Conservation (phyloP, 352 stramenopile species). For the Elongisporangium senticosum region DNA sequence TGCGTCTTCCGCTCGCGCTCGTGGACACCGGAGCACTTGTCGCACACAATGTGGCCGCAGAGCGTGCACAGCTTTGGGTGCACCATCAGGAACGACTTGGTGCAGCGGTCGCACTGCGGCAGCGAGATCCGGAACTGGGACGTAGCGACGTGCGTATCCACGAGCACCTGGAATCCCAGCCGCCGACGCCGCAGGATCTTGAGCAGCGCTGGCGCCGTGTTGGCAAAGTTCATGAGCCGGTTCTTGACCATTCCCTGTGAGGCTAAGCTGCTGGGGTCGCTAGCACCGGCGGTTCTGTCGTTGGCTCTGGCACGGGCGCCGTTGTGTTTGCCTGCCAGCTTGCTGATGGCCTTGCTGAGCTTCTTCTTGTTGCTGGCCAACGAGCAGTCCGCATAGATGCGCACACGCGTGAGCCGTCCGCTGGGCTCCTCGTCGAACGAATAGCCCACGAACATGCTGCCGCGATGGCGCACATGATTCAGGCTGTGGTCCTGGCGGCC, state of each 20-base stretch:
- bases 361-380: conserved; percentile 7
- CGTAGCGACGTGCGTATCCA: conserved; percentile 5
- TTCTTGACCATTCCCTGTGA: conserved; percentile 17
- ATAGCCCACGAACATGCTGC: conserved; percentile 26
- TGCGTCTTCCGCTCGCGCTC: conserved; percentile 19
- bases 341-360: conserved; percentile 11
- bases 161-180: conserved; percentile 26
- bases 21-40: conserved; percentile 21
- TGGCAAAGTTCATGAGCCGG: conserved; percentile 29
- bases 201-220: conserved; percentile 24
- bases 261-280: neutral
- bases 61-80: conserved; percentile 23
- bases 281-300: conserved; percentile 1
- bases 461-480: conserved; percentile 23
- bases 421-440: conserved; percentile 3
- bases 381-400: conserved; percentile 1
- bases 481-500: conserved; percentile 12
- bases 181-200: conserved; percentile 24
- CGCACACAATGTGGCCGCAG: conserved; percentile 25
- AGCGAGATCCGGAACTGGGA: too few species aligned
- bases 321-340: conserved; percentile 14
- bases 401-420: conserved; percentile 3
- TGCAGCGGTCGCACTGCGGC: conserved; percentile 24
- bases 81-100: conserved; percentile 19
- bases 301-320: conserved; percentile 13